Evolutionary conservation across 2,329 filamentous ascomycete genomes (phyloP).

Genomic region (Fusarium sp.): DNA sequence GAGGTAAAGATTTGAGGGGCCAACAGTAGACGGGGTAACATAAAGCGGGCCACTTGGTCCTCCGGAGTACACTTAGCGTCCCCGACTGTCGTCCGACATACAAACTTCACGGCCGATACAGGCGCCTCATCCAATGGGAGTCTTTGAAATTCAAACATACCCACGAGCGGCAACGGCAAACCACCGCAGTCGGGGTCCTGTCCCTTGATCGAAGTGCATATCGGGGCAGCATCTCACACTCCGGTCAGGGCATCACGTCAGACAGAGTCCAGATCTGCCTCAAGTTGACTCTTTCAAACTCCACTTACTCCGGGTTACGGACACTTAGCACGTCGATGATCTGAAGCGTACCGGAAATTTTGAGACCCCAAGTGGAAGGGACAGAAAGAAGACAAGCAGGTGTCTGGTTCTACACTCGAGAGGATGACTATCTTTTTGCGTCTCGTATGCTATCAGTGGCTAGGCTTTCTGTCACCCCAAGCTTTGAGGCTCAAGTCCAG

Average conservation of each 20-base stretch:
- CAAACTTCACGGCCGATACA: conserved; percentile 13
- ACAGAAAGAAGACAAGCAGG: background rate
- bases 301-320: conserved; percentile 32
- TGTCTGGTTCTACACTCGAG: background rate
- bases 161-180: conserved; percentile 19
- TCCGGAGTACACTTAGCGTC: conserved; percentile 30
- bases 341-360: background rate
- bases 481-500: conserved; percentile 18
- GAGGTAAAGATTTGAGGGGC: conserved; percentile 19
- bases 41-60: conserved; percentile 7
- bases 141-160: conserved; percentile 12
- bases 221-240: conserved; percentile 21
- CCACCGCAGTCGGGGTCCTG: conserved; percentile 10
- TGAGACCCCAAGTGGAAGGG: background rate
- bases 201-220: conserved; percentile 11
- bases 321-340: conserved; percentile 11
- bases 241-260: conserved; percentile 10
- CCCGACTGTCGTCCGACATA: conserved; percentile 25
- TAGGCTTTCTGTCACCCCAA: background rate
- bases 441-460: background rate
- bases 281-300: conserved; percentile 12
- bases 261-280: conserved; percentile 17
- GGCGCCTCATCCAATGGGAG: conserved; percentile 26
- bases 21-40: conserved; percentile 19
- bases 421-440: background rate